Evolutionary conservation across 78 protist genomes (phyloP), one percentile per base, ranked within the genome.

Genomic region (Pigoraptor vietnamica): DNA sequence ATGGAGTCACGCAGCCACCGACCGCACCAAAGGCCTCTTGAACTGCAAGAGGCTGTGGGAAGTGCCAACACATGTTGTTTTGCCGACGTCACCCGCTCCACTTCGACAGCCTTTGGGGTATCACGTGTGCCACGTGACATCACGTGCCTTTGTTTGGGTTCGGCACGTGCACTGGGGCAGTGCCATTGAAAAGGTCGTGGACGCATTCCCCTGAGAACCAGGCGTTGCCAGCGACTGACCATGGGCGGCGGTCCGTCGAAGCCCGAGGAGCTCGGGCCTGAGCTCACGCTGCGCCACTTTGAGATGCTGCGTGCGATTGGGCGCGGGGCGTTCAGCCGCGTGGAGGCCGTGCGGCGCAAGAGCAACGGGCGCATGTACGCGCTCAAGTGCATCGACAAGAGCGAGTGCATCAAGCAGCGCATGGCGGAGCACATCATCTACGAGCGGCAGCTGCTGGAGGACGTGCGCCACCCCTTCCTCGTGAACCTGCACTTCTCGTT

Each of bases 401-500:
- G 10, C 84, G 84, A 79, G 84, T 79, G 84, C 84, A 25, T 79
- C 23, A 21, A 25, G 35, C 84, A 79, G 84, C 21, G 32, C 84
- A 79, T 79, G 84, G 84, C 32, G 1, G 84, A 25, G 84, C 21
- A 79, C 32, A 25, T 79, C 34, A 14, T 79, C n/a, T 79, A 25
- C 32, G 84, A 79, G 84, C 84, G 84, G 84, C 34, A 79, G 32
- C 14, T 79, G 84, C n/a, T 95, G 24, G 81, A 81, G 39, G 40
- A 36, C 24, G 91, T 93, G 35, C 1, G 40, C 24, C 97, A 95
- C 90, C 96, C 97, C 29, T 95, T 94, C 92, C n/a, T 97, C 24
- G 98, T 97, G 10, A 79, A 35, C 21, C 90, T 97, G 40, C 94
- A 25, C 32, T 96, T 88, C 23, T 93, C 98, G 9, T 97, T 97